These are phyloP conservation scores for Wickerhamomyces bisporus DNA, from an alignment of 805 yeast genomes.

Conservation along the genomic window DNA sequence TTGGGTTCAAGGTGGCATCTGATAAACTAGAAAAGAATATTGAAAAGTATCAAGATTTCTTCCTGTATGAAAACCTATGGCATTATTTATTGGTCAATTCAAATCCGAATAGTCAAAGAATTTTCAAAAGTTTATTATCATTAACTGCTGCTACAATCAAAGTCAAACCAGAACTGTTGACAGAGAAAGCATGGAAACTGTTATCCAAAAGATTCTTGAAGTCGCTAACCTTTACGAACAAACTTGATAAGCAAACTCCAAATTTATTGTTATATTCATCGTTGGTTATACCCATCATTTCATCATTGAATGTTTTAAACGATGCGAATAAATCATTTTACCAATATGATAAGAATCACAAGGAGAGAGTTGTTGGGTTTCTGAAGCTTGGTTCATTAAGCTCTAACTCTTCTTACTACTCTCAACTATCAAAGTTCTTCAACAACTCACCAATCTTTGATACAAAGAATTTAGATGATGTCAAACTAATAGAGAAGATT, in stretches of 20 bases:
- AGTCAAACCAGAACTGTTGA: conserved; percentile 17
- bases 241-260: conserved; percentile 22
- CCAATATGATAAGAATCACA: conserved; percentile 45
- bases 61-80: conserved; percentile 41
- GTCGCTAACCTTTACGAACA: conserved; percentile 27
- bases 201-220: conserved; percentile 28
- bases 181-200: conserved; percentile 26
- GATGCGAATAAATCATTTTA: conserved; percentile 47
- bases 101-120: conserved; percentile 32
- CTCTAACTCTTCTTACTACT: conserved; percentile 48
- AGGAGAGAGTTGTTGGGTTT: conserved; percentile 40
- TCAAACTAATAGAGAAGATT: conserved; percentile 22
- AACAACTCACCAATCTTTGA: conserved; percentile 11
- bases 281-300: conserved; percentile 43
- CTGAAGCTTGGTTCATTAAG: conserved; percentile 49
- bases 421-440: conserved; percentile 19
- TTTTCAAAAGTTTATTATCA: conserved; percentile 37
- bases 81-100: conserved; percentile 31
- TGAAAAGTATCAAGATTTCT: conserved; percentile 27
- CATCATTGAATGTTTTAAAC: conserved; percentile 39
- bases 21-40: conserved; percentile 19
- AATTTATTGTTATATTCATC: conserved; percentile 40
- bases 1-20: conserved; percentile 14
- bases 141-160: conserved; percentile 30
- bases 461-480: conserved; percentile 14